These are phyloP conservation scores for Alternaria gansuensis DNA, from an alignment of 2,329 filamentous ascomycete genomes.

Conservation along the genomic window DNA sequence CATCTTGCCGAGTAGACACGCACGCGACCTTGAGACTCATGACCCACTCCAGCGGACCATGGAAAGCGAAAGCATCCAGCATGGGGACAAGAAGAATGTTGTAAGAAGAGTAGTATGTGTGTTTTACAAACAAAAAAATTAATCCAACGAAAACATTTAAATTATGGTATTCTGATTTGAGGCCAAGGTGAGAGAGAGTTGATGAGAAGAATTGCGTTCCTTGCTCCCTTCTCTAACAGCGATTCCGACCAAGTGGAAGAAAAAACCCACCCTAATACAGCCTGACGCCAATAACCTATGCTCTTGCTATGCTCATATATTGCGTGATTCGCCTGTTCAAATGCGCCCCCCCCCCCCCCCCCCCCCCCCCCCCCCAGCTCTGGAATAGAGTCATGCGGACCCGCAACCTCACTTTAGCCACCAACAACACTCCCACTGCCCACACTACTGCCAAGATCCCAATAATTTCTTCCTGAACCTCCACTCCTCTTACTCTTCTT, in stretches of 20 bases:
- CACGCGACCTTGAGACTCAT: not conserved
- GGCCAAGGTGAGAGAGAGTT: not conserved
- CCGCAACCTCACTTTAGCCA: conserved; percentile 30
- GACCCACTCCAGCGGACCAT: not conserved
- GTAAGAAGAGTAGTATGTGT: not conserved
- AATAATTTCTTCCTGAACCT: conserved; percentile 83
- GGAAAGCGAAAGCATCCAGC: not conserved
- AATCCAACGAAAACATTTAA: not conserved
- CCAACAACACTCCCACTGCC: conserved; percentile 68
- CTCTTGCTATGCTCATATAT: not conserved
- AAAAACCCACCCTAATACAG: not conserved
- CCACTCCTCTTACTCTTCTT: conserved; percentile 74
- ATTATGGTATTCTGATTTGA: not conserved
- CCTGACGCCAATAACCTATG: not conserved
- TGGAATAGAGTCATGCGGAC: not conserved
- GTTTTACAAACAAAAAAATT: not conserved
- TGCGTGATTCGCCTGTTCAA: no score
- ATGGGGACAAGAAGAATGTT: not conserved
- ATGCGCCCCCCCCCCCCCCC: no score
- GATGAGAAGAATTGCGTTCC: not conserved
- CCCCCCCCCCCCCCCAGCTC: no score
- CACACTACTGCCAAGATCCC: conserved; percentile 85
- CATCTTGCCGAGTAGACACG: not conserved
- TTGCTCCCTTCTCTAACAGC: not conserved
- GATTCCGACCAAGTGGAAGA: not conserved